Conservation (phyloP, 371 early-diverging fungal genomes). For the Mucor piriformis region DNA sequence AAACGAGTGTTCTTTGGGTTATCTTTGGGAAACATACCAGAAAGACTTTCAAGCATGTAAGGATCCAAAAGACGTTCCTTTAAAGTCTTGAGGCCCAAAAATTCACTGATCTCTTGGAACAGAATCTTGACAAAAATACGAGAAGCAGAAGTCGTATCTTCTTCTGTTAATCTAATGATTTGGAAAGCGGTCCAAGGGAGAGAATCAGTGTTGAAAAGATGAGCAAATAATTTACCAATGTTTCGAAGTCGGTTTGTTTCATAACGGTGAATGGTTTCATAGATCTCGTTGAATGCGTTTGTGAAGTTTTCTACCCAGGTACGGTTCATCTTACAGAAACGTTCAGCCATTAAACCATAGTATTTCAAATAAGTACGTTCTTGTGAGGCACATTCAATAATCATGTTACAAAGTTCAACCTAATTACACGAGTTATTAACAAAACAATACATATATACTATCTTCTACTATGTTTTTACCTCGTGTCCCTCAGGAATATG, state of each 20-base stretch:
- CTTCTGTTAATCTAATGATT: conserved; percentile 84
- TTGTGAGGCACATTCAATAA: conserved; percentile 96
- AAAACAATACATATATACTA: background rate
- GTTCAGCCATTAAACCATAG: conserved; percentile 93
- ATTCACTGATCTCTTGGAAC: conserved; percentile 89
- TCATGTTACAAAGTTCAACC: conserved; percentile 93
- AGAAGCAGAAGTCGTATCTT: conserved; percentile 92
- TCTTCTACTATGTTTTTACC: conserved; percentile 33
- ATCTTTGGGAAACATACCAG: conserved; percentile 91
- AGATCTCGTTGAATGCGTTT: conserved; percentile 80
- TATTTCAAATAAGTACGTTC: conserved; percentile 94
- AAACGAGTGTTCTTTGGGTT: conserved; percentile 90
- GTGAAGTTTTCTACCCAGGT: conserved; percentile 81
- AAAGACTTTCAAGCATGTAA: conserved; percentile 61
- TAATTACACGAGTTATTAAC: conserved; percentile 18
- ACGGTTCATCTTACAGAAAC: conserved; percentile 86
- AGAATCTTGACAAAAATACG: conserved; percentile 96
- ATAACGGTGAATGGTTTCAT: conserved; percentile 89
- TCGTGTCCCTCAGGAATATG: conserved; percentile 84
- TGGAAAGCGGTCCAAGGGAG: conserved; percentile 86
- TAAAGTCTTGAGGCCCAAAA: conserved; percentile 81
- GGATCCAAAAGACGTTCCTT: conserved; percentile 78
- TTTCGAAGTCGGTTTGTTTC: conserved; percentile 95
- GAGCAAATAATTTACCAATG: conserved; percentile 90
- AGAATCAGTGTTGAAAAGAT: conserved; percentile 86